phyloP scores from a whole-genome alignment of 805 yeast species.

The Wickerhamomyces chambardii region DNA sequence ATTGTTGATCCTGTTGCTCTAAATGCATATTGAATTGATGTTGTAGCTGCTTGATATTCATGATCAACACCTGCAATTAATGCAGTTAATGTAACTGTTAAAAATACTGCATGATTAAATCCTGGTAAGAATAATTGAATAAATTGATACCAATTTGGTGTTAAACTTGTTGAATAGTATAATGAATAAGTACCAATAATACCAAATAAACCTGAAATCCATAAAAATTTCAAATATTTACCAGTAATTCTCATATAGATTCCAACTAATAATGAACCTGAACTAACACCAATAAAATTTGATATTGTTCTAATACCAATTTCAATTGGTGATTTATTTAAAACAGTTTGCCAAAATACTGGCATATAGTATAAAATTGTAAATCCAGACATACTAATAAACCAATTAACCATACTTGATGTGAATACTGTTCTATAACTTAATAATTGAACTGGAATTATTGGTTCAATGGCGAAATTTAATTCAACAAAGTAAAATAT shows the following conservation, averaged over 20 bases:
- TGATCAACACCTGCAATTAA: slow-evolving; percentile 68
- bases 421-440: slow-evolving; percentile 50
- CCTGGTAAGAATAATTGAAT: slow-evolving; percentile 45
- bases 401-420: slow-evolving; percentile 58
- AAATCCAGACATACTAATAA: slow-evolving; percentile 58
- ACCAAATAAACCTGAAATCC: slow-evolving; percentile 31
- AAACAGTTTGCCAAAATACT: slow-evolving; percentile 49
- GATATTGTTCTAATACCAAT: slow-evolving; percentile 49
- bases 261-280: slow-evolving; percentile 64
- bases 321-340: slow-evolving; percentile 41
- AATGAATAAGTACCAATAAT: slow-evolving; percentile 36
- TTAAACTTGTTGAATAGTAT: slow-evolving; percentile 16
- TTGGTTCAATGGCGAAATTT: slow-evolving; percentile 40
- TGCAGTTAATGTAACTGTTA: slow-evolving; percentile 67
- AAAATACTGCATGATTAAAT: slow-evolving; percentile 52
- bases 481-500: slow-evolving; percentile 32
- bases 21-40: slow-evolving; percentile 85
- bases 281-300: slow-evolving; percentile 59
- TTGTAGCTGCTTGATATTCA: slow-evolving; percentile 72
- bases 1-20: slow-evolving; percentile 82
- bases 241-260: slow-evolving; percentile 61
- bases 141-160: slow-evolving; percentile 28
- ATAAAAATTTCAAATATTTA: slow-evolving; percentile 41
- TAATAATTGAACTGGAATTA: slow-evolving; percentile 50
- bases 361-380: slow-evolving; percentile 65